These are phyloP conservation scores for Persicaria tinctoria DNA, from an alignment of 148 eudicot genomes.

Conservation along the genomic window DNA sequence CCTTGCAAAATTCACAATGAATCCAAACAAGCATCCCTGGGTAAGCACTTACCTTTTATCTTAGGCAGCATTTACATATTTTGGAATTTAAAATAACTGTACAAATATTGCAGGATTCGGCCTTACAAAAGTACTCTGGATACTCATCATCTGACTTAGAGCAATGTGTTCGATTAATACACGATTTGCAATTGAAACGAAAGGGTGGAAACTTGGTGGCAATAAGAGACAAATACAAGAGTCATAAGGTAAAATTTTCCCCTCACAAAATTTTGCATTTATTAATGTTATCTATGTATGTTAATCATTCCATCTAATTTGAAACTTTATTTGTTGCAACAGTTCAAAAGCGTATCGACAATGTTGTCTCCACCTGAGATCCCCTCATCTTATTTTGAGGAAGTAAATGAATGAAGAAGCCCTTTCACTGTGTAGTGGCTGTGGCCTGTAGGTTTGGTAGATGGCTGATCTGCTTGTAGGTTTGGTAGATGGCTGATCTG, in stretches of 20 bases:
- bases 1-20: slow-evolving; percentile 56
- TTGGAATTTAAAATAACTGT: not conserved
- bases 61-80: not conserved
- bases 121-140: slow-evolving; percentile 56
- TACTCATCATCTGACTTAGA: slow-evolving; percentile 58
- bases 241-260: slow-evolving; percentile 50
- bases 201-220: slow-evolving; percentile 57
- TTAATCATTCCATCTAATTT: slow-evolving; percentile 13
- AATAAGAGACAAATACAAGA: slow-evolving; percentile 63
- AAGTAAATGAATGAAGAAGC: slow-evolving; percentile 21
- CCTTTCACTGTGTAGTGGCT: too few relatives aligned
- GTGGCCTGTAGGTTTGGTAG: not conserved
- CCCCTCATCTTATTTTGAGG: slow-evolving; percentile 44
- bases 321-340: slow-evolving; percentile 18
- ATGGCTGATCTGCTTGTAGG: not conserved
- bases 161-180: slow-evolving; percentile 63
- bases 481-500: slow-evolving; percentile 6
- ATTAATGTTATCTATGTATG: not conserved
- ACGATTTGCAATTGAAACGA: slow-evolving; percentile 57
- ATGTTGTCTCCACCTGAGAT: slow-evolving; percentile 44
- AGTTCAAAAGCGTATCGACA: slow-evolving; percentile 65
- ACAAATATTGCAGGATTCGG: slow-evolving; percentile 28
- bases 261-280: not conserved
- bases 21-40: slow-evolving; percentile 66
- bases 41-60: slow-evolving; percentile 23